phyloP scores from a whole-genome alignment of 352 stramenopile genomes.

The Phytophthora syringae region DNA sequence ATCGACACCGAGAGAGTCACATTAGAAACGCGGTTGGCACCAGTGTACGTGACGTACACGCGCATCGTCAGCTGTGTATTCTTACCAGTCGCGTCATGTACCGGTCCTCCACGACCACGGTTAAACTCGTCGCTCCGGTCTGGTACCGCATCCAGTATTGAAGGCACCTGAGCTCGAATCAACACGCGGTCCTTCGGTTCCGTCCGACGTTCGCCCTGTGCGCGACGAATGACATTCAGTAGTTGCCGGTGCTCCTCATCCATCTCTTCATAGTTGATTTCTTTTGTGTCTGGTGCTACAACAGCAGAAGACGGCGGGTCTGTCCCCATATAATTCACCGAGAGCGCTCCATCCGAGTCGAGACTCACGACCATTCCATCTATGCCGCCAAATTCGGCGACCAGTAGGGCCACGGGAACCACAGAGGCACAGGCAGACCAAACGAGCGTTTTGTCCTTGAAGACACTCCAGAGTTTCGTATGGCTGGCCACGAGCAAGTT shows the following conservation, averaged over 20 bases:
- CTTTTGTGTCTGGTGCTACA: conserved; percentile 70
- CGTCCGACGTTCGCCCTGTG: conserved; percentile 66
- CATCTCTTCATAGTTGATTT: conserved; percentile 93
- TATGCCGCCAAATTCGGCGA: conserved; percentile 76
- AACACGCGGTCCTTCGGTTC: conserved; percentile 83
- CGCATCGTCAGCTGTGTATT: conserved; percentile 74
- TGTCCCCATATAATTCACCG: conserved; percentile 90
- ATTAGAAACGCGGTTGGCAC: conserved; percentile 65
- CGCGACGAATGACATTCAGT: conserved; percentile 84
- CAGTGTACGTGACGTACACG: conserved; percentile 88
- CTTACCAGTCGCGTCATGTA: conserved; percentile 17
- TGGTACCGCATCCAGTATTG: conserved; percentile 61
- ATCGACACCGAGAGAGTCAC: conserved; percentile 78
- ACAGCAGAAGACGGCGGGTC: conserved; percentile 85
- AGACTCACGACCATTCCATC: conserved; percentile 86
- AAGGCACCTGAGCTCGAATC: conserved; percentile 73
- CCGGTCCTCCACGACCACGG: conserved; percentile 17
- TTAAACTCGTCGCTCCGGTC: conserved; percentile 55
- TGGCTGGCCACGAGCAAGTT: conserved; percentile 84
- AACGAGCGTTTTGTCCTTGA: conserved; percentile 76
- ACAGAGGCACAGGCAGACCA: conserved; percentile 74
- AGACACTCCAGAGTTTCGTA: conserved; percentile 79
- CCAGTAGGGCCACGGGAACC: conserved; percentile 68
- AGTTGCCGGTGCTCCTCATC: conserved; percentile 90
- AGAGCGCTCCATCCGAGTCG: conserved; percentile 72